phyloP scores from a whole-genome alignment of 1,139 yeast genomes.

The Fermentozyma sake region DNA sequence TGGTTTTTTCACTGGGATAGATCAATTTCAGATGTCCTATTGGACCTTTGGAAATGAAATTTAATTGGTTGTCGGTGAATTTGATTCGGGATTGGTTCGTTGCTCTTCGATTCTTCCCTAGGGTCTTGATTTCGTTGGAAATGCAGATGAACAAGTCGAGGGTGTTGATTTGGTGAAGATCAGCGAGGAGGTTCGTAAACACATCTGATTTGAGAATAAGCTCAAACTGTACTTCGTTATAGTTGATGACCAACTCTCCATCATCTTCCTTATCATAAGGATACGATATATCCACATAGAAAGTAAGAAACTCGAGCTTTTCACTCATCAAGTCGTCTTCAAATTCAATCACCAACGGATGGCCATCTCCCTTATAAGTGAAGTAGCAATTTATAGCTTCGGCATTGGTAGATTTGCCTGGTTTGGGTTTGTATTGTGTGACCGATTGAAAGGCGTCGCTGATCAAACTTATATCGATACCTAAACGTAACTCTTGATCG shows the following conservation, averaged over 20 bases:
- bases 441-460: slow-evolving; percentile 33
- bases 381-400: slow-evolving; percentile 30
- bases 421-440: slow-evolving; percentile 9
- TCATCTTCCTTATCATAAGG: slow-evolving; percentile 31
- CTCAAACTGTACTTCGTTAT: slow-evolving; percentile 52
- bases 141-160: slow-evolving; percentile 51
- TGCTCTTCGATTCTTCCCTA: slow-evolving; percentile 9
- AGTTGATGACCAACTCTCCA: slow-evolving; percentile 35
- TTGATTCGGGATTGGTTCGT: slow-evolving; percentile 8
- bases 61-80: slow-evolving; percentile 28
- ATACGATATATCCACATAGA: slow-evolving; percentile 37
- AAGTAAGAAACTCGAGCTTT: slow-evolving; percentile 64
- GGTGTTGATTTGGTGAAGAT: slow-evolving; percentile 62
- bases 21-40: slow-evolving; percentile 67
- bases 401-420: slow-evolving; percentile 1
- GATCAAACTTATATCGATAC: slow-evolving; percentile 34
- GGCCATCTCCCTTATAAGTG: slow-evolving; percentile 51
- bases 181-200: slow-evolving; percentile 59
- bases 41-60: slow-evolving; percentile 61
- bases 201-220: slow-evolving; percentile 65
- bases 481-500: slow-evolving; percentile 25
- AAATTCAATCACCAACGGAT: slow-evolving; percentile 65
- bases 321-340: slow-evolving; percentile 70
- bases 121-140: slow-evolving; percentile 17
- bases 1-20: slow-evolving; percentile 60